phyloP scores from a whole-genome alignment of 2,329 filamentous ascomycete species.

The Beauveria brongniartii region DNA sequence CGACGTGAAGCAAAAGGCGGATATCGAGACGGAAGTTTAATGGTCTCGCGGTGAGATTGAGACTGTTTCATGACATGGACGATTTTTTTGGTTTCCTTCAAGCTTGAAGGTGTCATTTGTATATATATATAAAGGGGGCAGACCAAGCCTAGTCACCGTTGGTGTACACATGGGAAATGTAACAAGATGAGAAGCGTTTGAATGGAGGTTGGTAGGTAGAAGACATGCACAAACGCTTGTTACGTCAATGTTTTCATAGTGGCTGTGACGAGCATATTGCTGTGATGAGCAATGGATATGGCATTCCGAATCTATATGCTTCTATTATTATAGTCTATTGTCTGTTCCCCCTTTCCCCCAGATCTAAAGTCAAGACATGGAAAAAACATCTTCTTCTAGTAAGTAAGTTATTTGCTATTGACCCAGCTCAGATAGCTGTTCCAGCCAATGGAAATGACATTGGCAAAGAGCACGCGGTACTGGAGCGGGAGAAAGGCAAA shows the following conservation, averaged over 20 bases:
- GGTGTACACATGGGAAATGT: not conserved
- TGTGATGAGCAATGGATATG: not conserved
- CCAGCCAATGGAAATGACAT: slow-evolving; percentile 64
- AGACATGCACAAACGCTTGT: not conserved
- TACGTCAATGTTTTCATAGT: not conserved
- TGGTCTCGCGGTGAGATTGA: no score
- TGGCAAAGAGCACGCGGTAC: slow-evolving; percentile 78
- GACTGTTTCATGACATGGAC: not conserved
- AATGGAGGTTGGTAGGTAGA: not conserved
- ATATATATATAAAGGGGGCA: not conserved
- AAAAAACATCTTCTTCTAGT: not conserved
- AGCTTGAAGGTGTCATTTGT: not conserved
- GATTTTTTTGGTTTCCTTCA: not conserved
- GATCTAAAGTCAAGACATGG: not conserved
- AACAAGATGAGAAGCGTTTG: not conserved
- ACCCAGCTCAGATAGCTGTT: slow-evolving; percentile 57
- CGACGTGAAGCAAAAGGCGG: slow-evolving; percentile 40
- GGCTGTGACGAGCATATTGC: not conserved
- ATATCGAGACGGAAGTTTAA: slow-evolving; percentile 62
- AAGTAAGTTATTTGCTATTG: slow-evolving; percentile 37
- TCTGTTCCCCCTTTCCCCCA: no score
- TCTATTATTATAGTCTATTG: slow-evolving; percentile 1
- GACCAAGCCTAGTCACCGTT: not conserved
- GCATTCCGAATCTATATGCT: slow-evolving; percentile 5
- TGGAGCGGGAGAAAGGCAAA: slow-evolving; percentile 81